Evolutionary conservation across 345 rosid genomes (phyloP).

Genomic region (Eucalyptus virginea): DNA sequence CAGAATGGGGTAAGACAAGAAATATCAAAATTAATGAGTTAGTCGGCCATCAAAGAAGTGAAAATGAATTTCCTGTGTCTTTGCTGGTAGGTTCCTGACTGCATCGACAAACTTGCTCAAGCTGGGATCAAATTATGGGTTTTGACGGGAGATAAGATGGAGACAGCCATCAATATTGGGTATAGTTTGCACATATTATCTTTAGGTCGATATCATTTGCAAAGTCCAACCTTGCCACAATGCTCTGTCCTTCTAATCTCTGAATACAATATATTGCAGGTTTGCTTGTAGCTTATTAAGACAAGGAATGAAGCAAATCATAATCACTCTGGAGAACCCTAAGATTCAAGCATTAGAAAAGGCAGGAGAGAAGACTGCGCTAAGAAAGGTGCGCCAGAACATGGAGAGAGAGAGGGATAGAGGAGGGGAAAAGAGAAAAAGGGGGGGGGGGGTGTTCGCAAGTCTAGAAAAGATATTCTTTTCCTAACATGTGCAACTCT

Average conservation of each 20-base stretch:
- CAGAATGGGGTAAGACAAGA: constrained; percentile 74
- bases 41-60: background rate
- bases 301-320: constrained; percentile 91
- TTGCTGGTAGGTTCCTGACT: constrained; percentile 66
- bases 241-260: constrained; percentile 2
- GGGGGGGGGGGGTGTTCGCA: background rate
- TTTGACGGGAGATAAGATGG: constrained; percentile 97
- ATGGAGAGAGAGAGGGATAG: background rate
- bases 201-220: background rate
- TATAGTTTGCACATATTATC: constrained; percentile 5
- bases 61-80: background rate
- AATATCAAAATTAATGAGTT: background rate
- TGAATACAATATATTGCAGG: constrained; percentile 28
- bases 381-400: constrained; percentile 39
- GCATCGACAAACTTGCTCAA: constrained; percentile 96
- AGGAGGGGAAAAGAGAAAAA: no score
- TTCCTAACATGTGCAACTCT: background rate
- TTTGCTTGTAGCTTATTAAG: constrained; percentile 90
- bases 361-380: constrained; percentile 46
- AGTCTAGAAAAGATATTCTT: background rate
- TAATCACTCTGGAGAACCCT: constrained; percentile 64
- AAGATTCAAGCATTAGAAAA: constrained; percentile 61
- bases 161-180: constrained; percentile 98
- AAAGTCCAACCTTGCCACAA: background rate
- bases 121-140: constrained; percentile 99